Percentiles rank a stretch among this genome's conserved stretches.
Conservation (phyloP, 2,329 filamentous ascomycete genomes). For the Whalleya microplaca region DNA sequence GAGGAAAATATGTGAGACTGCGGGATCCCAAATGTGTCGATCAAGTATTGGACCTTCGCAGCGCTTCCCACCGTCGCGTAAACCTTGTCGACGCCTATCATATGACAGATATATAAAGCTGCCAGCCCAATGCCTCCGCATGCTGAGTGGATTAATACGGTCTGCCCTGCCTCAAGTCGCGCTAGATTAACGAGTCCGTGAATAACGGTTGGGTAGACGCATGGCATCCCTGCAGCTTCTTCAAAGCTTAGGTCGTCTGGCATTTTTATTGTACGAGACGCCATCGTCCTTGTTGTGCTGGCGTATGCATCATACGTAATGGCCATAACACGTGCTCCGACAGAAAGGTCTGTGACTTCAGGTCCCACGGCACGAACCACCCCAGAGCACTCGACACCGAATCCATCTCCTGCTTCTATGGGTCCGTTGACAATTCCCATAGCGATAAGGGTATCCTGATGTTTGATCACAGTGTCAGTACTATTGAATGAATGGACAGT, state of each 20-base stretch:
- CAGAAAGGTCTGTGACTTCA: neutral
- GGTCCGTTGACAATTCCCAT: constrained; percentile 2
- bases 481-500: neutral
- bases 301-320: neutral
- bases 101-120: constrained; percentile 9
- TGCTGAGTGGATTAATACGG: constrained; percentile 19
- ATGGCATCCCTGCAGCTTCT: constrained; percentile 17
- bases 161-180: constrained; percentile 5
- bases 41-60: constrained; percentile 10
- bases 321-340: constrained; percentile 16
- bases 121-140: constrained; percentile 21
- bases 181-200: constrained; percentile 8
- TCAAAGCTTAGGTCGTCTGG: constrained; percentile 17
- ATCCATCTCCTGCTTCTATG: constrained; percentile 3
- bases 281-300: neutral
- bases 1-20: constrained; percentile 11
- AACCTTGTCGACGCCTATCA: constrained; percentile 14
- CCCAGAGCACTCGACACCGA: constrained; percentile 17
- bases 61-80: constrained; percentile 12
- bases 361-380: constrained; percentile 6
- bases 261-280: constrained; percentile 7
- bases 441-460: neutral
- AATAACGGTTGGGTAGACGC: constrained; percentile 16
- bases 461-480: neutral
- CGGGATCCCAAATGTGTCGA: constrained; percentile 5